Evolutionary conservation across 495 filamentous ascomycete genomes (phyloP), one percentile per base, ranked within the genome.

Genomic region (Friedmanniomyces simplex): DNA sequence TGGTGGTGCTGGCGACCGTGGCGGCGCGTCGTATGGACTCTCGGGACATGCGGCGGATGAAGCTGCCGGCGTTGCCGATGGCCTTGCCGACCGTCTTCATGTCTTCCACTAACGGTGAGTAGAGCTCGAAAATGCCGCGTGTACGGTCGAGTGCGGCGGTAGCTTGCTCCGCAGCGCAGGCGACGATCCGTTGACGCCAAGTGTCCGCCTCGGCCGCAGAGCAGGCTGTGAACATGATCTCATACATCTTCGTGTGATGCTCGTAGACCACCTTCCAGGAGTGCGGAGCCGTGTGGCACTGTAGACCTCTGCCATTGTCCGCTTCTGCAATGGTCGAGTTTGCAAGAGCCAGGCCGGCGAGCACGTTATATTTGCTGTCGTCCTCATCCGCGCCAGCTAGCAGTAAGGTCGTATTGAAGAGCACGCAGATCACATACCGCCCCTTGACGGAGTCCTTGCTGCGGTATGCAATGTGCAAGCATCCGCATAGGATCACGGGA

Each of bases 221-320:
- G 60, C 90, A 96, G 39, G 90, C 91, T 64, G 87, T 95, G 65
- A 96, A 75, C 21, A 96, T 82, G 30, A 96, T 66, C 71, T 97
- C 93, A 67, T 85, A 93, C 20, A 87, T 77, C 41, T 84, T 82
- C 58, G 87, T 78, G 45, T 85, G 77, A 42, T 80, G 77, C 63
- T 91, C 85, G 62, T 97, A 96, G 16, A 87, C 74, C n/a, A 96
- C 67, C 68, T 96, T 98, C 91, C 91, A 97, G 1, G 89, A 90
- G 67, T 88, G 88, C 13, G 84, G 81, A 18, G 87, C 89, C 20
- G 83, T 87, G 65, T 91, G 81, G 66, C 89, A 96, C 72, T 86
- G 87, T 7, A 96, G 69, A 1, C 91, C 93, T 80, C 80, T 79
- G 25, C 88, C 88, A 69, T 95, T 95, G 64, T 88, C 83, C 7